Evolutionary conservation across 176 grass and related monocot species (phyloP).

Genomic region (Puya raimondii): DNA sequence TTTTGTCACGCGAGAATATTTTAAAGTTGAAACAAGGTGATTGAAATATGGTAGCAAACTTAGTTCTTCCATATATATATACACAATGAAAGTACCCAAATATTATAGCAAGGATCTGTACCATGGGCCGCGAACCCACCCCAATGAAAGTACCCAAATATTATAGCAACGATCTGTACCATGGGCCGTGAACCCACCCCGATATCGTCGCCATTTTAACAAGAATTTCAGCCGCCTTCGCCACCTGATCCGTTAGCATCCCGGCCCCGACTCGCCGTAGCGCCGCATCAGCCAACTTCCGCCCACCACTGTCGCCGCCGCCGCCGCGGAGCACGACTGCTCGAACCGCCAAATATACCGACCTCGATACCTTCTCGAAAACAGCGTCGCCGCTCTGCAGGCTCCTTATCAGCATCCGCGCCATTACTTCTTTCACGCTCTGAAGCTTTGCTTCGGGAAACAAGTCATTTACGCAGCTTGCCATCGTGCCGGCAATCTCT

Average conservation of each 20-base stretch:
- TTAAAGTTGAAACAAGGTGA: no score
- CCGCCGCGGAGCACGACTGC: slow-evolving; percentile 42
- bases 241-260: slow-evolving; percentile 28
- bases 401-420: slow-evolving; percentile 69
- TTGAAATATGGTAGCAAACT: no score
- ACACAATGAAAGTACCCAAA: no score
- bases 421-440: slow-evolving; percentile 47
- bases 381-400: slow-evolving; percentile 49
- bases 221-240: slow-evolving; percentile 35
- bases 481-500: slow-evolving; percentile 54
- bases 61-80: no score
- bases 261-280: slow-evolving; percentile 41
- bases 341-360: slow-evolving; percentile 49
- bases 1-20: no score
- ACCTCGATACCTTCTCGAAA: slow-evolving; percentile 60
- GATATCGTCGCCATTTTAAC: slow-evolving; percentile 45
- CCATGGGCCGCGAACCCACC: slow-evolving; percentile 64
- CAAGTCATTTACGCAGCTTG: slow-evolving; percentile 17
- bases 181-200: slow-evolving; percentile 57
- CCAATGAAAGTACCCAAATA: background rate
- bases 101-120: slow-evolving; percentile 42
- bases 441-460: slow-evolving; percentile 30
- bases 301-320: slow-evolving; percentile 21
- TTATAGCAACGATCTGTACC: slow-evolving; percentile 55
- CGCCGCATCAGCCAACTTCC: slow-evolving; percentile 42